These are phyloP conservation scores for Scytalidium lignicola DNA, from an alignment of 2,329 filamentous ascomycete genomes.

Conservation along the genomic window DNA sequence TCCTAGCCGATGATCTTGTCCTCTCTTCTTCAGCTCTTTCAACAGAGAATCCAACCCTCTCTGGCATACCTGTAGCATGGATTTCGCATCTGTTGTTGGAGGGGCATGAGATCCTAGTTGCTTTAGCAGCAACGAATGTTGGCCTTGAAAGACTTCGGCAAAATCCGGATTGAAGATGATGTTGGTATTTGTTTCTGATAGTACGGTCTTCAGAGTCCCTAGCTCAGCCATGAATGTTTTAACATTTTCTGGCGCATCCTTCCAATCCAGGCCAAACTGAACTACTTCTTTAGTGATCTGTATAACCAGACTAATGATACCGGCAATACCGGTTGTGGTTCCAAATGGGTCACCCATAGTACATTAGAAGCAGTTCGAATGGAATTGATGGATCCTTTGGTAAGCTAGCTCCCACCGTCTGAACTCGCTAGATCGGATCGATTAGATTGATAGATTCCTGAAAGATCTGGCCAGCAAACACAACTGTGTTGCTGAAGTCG, in stretches of 20 bases:
- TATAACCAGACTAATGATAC: conserved; percentile 13
- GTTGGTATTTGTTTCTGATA: conserved; percentile 11
- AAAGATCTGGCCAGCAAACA: not conserved
- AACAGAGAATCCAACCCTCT: conserved; percentile 4
- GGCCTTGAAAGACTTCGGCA: conserved; percentile 15
- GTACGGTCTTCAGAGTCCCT: conserved; percentile 10
- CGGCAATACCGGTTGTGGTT: conserved; percentile 11
- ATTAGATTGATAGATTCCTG: not conserved
- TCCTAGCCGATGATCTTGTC: conserved; percentile 9
- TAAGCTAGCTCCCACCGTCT: not conserved
- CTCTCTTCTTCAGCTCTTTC: conserved; percentile 8
- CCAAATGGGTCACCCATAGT: conserved; percentile 14
- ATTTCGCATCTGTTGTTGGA: conserved; percentile 6
- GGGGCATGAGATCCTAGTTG: conserved; percentile 6
- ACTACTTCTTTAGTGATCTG: conserved; percentile 13
- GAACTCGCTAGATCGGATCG: not conserved
- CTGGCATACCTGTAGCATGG: conserved; percentile 3
- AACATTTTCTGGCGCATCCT: conserved; percentile 14
- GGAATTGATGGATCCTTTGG: not conserved
- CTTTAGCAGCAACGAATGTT: conserved; percentile 13
- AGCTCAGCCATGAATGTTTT: conserved; percentile 14
- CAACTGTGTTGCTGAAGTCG: not conserved
- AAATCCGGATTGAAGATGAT: conserved; percentile 17
- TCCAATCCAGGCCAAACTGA: conserved; percentile 16
- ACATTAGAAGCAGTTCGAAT: too few relatives aligned